Evolutionary conservation across 176 grass and related monocot genomes (phyloP).

Genomic region (Lolium perenne): DNA sequence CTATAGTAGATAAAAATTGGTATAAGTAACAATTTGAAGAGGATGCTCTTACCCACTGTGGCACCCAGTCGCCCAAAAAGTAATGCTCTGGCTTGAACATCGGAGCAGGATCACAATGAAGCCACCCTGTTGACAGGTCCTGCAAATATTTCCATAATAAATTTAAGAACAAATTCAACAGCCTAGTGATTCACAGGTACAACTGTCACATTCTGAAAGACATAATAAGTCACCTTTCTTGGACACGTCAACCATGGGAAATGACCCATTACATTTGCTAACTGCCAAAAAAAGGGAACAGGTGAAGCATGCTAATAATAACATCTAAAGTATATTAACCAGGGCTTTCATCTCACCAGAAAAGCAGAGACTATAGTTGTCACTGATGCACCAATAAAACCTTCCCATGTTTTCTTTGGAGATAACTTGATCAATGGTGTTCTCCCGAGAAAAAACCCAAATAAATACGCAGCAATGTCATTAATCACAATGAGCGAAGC

Average conservation of each 20-base stretch:
- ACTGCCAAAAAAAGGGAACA: slow-evolving; percentile 45
- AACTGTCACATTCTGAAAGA: slow-evolving; percentile 37
- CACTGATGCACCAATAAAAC: slow-evolving; percentile 98
- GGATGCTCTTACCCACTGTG: slow-evolving; percentile 64
- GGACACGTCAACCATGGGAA: slow-evolving; percentile 93
- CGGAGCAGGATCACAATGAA: slow-evolving; percentile 82
- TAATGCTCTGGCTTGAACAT: slow-evolving; percentile 92
- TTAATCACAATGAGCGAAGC: slow-evolving; percentile 98
- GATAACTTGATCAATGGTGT: slow-evolving; percentile 98
- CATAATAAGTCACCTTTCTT: slow-evolving; percentile 65
- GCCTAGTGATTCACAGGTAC: slow-evolving; percentile 23
- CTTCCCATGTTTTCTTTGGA: slow-evolving; percentile 99
- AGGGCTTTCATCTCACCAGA: slow-evolving; percentile 63
- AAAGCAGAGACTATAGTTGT: slow-evolving; percentile 96
- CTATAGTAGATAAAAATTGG: slow-evolving; percentile 17
- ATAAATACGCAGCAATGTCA: slow-evolving; percentile 95
- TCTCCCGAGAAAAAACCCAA: slow-evolving; percentile 97
- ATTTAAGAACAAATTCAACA: slow-evolving; percentile 40
- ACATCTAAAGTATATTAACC: slow-evolving; percentile 21
- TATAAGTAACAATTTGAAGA: slow-evolving; percentile 33
- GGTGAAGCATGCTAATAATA: slow-evolving; percentile 14
- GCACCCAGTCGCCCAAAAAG: slow-evolving; percentile 58
- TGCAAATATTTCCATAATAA: slow-evolving; percentile 49
- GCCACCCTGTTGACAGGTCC: slow-evolving; percentile 96
- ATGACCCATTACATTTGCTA: slow-evolving; percentile 89